Evolutionary conservation across 768 basidiomycete species (phyloP), one percentile per base, ranked within the genome.

Genomic region (Pisolithus orientalis): DNA sequence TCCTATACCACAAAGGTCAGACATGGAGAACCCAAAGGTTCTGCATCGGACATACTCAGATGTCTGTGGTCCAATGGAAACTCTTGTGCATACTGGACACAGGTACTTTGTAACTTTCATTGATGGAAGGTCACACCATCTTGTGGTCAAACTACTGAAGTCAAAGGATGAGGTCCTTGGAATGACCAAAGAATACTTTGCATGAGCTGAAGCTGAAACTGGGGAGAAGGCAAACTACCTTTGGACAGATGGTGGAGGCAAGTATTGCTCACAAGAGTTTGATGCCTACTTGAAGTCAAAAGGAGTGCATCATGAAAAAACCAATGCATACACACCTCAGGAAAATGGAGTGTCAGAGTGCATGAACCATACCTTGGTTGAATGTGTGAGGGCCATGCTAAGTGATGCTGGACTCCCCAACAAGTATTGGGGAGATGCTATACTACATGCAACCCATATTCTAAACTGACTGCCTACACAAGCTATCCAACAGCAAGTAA

Each of bases 341-440:
- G 71, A 77, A 48, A 79, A 78, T 54, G 69, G 73, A 17, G 64
- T 75, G 5, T 72, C 73, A 3, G 73, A 80, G 54, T 54, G 68
- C 1, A 54, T 57, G 2, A 77, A 77, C 39, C 53, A 66, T 3
- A 70, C 68, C 0, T 58, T 78, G 27, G 53, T 60, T 0, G 68
- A 75, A 25, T 58, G 54, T 11, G 59, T 66, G 4, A 56, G 53
- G 9, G 57, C 68, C 0, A 69, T 76, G 62, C 61, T 75, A 3
- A 40, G 6, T 4, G 39, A 51, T 10, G 32, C 49, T 7, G 21
- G 24, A 4, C n/a, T 54, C 2, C 49, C 37, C 1, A 54, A 54
- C 6, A 6, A 6, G 5, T 55, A 51, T 24, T 55, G 46, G 54
- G 54, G 44, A 2, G 31, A 55, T 27, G 50, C 54, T 1, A 39